Evolutionary conservation across 2,329 filamentous ascomycete genomes (phyloP), one percentile per base, ranked within the genome.

Genomic region (Aureobasidium uvarum): DNA sequence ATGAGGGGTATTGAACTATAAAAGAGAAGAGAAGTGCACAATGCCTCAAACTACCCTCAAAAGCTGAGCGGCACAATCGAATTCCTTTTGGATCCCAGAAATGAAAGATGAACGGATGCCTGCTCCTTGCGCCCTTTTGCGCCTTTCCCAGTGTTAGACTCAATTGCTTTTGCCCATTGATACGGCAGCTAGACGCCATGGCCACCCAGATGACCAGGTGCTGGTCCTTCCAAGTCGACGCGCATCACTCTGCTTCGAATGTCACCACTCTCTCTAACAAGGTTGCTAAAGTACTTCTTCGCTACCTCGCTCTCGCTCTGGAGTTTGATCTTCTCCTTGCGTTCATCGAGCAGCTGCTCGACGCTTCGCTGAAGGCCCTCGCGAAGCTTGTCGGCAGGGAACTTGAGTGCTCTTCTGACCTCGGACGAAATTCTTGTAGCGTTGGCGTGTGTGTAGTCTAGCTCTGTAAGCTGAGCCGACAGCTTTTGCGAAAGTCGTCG

Each of bases 401-500:
- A 87, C 67, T 91, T 91, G 45, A 99, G 85, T 10, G 96, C 92
- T 74, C 92, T 91, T 70, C 94, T 91, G 48, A 96, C 92, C 64
- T 96, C 90, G 31, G 86, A 84, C 25, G 91, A 89, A 72, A 99
- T 96, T 63, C 95, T 90, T 20, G 85, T 82, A 51, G 92, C 87
- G 79, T 99, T 99, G 69, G 86, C 80, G 77, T 99, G 95, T 1
- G 95, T 91, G 74, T 98, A 99, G 79, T 99, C 95, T 73, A 96
- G 87, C 20, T 89, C 85, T 8, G 85, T 81, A 43, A 99, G 87
- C 72, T 92, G 91, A 38, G 86, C 81, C 2, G 92, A 89, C 66
- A 99, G 90, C 79, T 98, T 98, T 73, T 84, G 84, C 48, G 89
- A 89, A 6, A 99, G 85, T 13, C 92, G 92, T 62, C 89, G 89